Conservation (phyloP, 2,329 filamentous ascomycete genomes). For the Byssoonygena ceratinophila region DNA sequence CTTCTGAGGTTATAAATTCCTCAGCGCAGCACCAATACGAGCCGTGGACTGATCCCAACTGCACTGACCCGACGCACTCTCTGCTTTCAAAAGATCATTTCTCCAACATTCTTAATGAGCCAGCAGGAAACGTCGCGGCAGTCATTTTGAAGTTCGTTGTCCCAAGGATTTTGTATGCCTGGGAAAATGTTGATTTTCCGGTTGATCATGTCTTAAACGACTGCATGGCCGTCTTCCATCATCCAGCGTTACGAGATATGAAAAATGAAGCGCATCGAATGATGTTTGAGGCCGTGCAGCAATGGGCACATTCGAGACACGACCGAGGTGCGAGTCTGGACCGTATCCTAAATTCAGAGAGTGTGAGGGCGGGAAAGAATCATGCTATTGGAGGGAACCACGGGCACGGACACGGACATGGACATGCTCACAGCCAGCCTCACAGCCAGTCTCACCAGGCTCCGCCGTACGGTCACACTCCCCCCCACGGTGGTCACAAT, state of each 20-base stretch:
- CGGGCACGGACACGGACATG: slow-evolving; percentile 10
- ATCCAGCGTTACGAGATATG: slow-evolving; percentile 70
- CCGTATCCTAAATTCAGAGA: slow-evolving; percentile 66
- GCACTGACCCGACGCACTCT: slow-evolving; percentile 69
- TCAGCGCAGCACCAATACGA: slow-evolving; percentile 66
- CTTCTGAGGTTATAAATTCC: slow-evolving; percentile 56
- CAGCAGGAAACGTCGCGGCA: slow-evolving; percentile 61
- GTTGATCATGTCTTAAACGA: slow-evolving; percentile 77
- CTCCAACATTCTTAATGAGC: slow-evolving; percentile 65
- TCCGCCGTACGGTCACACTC: neutral
- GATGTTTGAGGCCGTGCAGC: slow-evolving; percentile 79
- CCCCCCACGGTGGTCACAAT: neutral
- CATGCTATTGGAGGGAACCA: slow-evolving; percentile 41
- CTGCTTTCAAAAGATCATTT: slow-evolving; percentile 80
- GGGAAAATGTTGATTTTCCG: slow-evolving; percentile 75
- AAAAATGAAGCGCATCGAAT: slow-evolving; percentile 66
- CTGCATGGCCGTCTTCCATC: slow-evolving; percentile 74
- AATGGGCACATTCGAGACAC: slow-evolving; percentile 63
- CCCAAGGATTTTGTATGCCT: slow-evolving; percentile 80
- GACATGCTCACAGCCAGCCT: slow-evolving; percentile 18
- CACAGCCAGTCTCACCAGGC: slow-evolving; percentile 2
- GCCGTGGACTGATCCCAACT: slow-evolving; percentile 65
- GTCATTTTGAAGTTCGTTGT: slow-evolving; percentile 77
- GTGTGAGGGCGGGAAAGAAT: slow-evolving; percentile 73
- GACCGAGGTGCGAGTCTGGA: slow-evolving; percentile 59